Base-by-base conservation (phyloP, 768 basidiomycete genomes). In the Fomitopsis serialis region DNA sequence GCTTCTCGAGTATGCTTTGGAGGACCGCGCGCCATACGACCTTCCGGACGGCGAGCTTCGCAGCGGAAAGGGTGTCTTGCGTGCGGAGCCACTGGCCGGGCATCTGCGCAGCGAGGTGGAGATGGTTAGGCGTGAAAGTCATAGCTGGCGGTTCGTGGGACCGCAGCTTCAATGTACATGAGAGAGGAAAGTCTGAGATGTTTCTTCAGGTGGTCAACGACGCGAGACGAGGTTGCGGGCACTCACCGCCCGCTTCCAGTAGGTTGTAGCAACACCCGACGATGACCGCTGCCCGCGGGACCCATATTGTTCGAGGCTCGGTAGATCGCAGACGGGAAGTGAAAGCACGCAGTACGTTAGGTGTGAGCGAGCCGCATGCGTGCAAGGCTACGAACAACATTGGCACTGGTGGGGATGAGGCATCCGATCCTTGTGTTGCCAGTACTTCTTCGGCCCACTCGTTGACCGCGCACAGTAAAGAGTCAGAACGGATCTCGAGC, bases 211-310 rank as follows among this genome's bases (percentile, higher is more conserved):
- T 5, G 37, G 6, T 40, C 8, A 40, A 35, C 8, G 7, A 32
- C n/a, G n/a, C 22, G 29, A 34, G 24, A 40, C 4, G n/a, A 13
- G 35, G 4, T 10, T 12, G 9, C 6, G 19, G 44, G n/a, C 19
- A 42, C 70, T 6, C 44, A 80, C 85, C 84, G 61, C 72, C 65
- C 11, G 75, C 68, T 27, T 72, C 68, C 70, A 89, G 77, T 57
- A 87, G 72, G 63, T 90, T 89, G 66, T 90, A 91, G 65, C 89
- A 91, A 56, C 89, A 91, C 2, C 89, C 87, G 15, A 89, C 87
- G 8, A 82, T 74, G 42, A 87, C 75, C 0, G 79, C 71, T 2
- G 73, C 81, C 15, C 73, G 70, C 4, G 81, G 74, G 42, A 59
- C 66, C 87, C 86, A 88, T 17, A 19, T 17, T 4, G 9, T 8